Conservation (phyloP, 345 rosid genomes). For the Salix exigua region DNA sequence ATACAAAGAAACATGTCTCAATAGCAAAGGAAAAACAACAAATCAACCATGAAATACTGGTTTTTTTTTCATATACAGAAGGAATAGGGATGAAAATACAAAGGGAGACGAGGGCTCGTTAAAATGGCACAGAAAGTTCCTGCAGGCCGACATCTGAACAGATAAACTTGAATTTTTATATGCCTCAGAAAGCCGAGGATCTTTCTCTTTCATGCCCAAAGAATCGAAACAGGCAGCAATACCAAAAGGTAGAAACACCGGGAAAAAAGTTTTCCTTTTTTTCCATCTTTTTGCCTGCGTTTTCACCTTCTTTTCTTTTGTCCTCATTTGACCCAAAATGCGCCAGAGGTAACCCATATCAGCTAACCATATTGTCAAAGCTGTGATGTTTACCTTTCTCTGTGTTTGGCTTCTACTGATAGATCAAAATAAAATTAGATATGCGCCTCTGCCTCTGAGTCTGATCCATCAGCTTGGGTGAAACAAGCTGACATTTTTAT, state of each 20-base stretch:
- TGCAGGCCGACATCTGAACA: conserved; percentile 12
- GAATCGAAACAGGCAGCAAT: conserved; percentile 25
- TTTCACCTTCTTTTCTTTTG: neutral
- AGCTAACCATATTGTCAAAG: neutral
- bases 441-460: conserved; percentile 2
- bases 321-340: neutral
- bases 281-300: neutral
- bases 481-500: conserved; percentile 16
- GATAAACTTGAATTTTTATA: conserved; percentile 31
- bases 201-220: conserved; percentile 29
- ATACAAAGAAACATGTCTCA: too few relatives aligned
- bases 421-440: neutral
- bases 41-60: too few relatives aligned
- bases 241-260: conserved; percentile 16
- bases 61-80: too few relatives aligned
- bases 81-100: neutral
- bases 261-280: conserved; percentile 9
- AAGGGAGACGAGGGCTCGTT: neutral
- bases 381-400: neutral
- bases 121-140: neutral
- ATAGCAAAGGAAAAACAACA: too few relatives aligned
- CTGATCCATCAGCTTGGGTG: conserved; percentile 1
- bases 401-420: neutral
- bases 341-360: neutral
- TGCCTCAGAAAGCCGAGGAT: conserved; percentile 20